phyloP scores from a whole-genome alignment of 73 alveolate genomes.

The Uronychia setigera region DNA sequence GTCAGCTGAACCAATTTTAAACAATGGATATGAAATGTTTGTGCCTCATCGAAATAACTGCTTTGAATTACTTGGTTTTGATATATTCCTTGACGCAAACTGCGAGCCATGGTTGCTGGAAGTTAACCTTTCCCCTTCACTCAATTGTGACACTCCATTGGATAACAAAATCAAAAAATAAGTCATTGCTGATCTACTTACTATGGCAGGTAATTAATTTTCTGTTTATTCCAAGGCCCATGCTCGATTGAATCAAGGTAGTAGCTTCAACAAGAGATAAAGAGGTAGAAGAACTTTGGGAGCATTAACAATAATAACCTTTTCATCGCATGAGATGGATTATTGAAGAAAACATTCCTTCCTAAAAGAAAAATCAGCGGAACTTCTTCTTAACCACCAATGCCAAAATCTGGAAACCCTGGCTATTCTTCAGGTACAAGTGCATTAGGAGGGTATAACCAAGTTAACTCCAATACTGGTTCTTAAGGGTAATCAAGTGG shows the following conservation, averaged over 20 bases:
- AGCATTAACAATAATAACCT: too few species aligned
- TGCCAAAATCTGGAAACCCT: background rate
- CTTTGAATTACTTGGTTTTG: slow-evolving; percentile 87
- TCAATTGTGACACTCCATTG: slow-evolving; percentile 80
- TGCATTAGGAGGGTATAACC: too few species aligned
- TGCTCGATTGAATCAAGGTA: background rate
- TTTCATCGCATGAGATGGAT: background rate
- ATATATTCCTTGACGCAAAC: slow-evolving; percentile 70
- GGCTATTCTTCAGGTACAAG: background rate
- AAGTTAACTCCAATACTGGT: background rate
- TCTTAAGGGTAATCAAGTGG: background rate
- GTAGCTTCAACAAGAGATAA: too few species aligned
- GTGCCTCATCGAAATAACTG: slow-evolving; percentile 78
- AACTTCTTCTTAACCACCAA: background rate
- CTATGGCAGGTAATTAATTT: background rate
- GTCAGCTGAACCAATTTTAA: slow-evolving; percentile 70
- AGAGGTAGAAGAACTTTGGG: background rate
- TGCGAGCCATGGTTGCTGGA: slow-evolving; percentile 86
- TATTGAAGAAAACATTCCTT: background rate
- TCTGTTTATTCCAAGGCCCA: background rate
- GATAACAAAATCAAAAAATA: slow-evolving; percentile 75
- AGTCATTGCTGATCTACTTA: background rate
- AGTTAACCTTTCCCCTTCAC: slow-evolving; percentile 81
- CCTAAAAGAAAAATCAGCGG: background rate
- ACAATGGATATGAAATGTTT: slow-evolving; percentile 76